Percentiles rank a stretch among this genome's conserved stretches.
phyloP scores from a whole-genome alignment of 202 grass and related monocot species.

The Hordeum pubiflorum region DNA sequence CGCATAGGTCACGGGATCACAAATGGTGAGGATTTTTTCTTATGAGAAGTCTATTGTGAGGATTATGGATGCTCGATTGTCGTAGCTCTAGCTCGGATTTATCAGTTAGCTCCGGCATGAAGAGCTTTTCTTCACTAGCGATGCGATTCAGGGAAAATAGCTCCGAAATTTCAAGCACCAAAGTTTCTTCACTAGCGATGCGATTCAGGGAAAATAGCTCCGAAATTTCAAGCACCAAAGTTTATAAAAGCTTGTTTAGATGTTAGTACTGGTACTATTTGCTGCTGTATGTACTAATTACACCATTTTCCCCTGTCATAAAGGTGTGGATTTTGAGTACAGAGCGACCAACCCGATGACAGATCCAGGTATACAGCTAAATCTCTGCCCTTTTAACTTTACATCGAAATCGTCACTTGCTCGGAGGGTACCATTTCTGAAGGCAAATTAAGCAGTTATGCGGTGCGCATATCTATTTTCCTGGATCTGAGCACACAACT shows the following conservation, averaged over 20 bases:
- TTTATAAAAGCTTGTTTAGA: not conserved
- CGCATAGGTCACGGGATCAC: not conserved
- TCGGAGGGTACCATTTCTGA: not conserved
- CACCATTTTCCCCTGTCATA: not conserved
- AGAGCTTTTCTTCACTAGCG: not conserved
- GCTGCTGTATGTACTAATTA: not conserved
- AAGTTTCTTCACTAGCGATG: not conserved
- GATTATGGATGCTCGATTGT: not conserved
- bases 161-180: not conserved
- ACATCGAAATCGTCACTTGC: not conserved
- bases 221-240: not conserved
- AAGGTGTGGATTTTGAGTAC: constrained; percentile 83
- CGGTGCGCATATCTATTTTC: not conserved
- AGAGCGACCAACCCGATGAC: constrained; percentile 56
- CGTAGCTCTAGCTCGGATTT: not conserved
- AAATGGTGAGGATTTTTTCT: not conserved
- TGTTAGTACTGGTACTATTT: not conserved
- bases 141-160: not conserved
- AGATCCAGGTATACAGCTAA: constrained; percentile 39
- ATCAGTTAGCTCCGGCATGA: not conserved
- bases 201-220: not conserved
- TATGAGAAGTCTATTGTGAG: not conserved
- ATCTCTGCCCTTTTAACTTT: not conserved
- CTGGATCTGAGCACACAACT: not conserved
- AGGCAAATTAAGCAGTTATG: not conserved